Evolutionary conservation across 495 filamentous ascomycete genomes (phyloP), one percentile per base, ranked within the genome.

Genomic region (Tuber borchii): DNA sequence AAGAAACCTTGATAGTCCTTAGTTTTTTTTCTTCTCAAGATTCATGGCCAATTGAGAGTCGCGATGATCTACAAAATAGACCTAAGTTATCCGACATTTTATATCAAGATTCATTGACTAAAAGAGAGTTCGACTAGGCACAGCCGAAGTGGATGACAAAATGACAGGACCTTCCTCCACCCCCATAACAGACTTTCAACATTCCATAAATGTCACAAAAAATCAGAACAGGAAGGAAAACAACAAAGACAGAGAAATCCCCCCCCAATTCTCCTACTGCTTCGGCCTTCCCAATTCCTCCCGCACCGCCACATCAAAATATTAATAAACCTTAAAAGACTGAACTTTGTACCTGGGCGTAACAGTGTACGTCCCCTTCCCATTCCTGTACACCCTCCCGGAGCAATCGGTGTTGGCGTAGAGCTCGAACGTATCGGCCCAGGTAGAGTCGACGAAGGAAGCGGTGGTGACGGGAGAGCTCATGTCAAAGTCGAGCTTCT

Each of bases 321-420:
- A 31, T 16, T 65, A 65, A 65, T 65, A 65, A 65, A 65, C 56
- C 56, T 65, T 65, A 65, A 34, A 65, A 31, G 56, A 12, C 56
- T 34, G 14, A 65, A 65, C 56, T 12, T 65, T 34, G 19, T 34
- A 65, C 56, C 26, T 34, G 3, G 26, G 26, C 5, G 26, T 34
- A 31, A 65, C 14, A 34, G 26, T 34, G 56, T 17, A 1, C 12
- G 56, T 65, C 26, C 56, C 56, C 1, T 34, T 26, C 14, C 56
- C 56, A 0, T 65, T 1, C 56, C 56, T 65, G 26, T 65, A 65
- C 26, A 65, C 56, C 26, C 56, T 65, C 12, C 56, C 56, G 1
- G 3, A 2, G 56, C 56, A 65, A 65, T 65, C 31, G 26, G 56
- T 34, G 26, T 34, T 65, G 3, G 12, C 26, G 0, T 65, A 65